Base-by-base conservation (phyloP, 805 yeast species). In the Yamadazyma sp. region DNA sequence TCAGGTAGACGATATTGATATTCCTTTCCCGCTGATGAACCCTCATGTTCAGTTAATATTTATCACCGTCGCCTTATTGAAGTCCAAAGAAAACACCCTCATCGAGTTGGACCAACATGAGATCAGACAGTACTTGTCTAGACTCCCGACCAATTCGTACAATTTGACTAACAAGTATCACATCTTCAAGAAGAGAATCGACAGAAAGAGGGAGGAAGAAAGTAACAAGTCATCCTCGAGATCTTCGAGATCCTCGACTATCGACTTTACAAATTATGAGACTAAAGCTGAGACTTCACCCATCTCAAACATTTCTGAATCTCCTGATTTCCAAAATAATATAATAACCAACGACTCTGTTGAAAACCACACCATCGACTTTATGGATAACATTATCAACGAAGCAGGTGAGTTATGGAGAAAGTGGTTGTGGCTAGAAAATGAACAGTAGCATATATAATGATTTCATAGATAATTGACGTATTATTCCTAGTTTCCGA, bases 371-470 rank as follows among this genome's bases (percentile, higher is more conserved):
- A 32, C 45, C 6, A 63, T 70, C 27, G 75, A 73, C 45, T 87
- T 84, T 47, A 82, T 87, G 55, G 89, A 84, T 52, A 82, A 81
- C 46, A 71, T 87, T 19, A 71, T 86, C 28, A 64, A 67, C 38
- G 90, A 82, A 55, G 90, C 95, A 2, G 95, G 95, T 21, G 95
- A 87, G 52, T 67, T 84, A 28, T 87, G 95, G 95, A 70, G 96
- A 46, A 82, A 80, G 50, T 85, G 91, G 86, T 62, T 84, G 26
- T 85, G 69, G 69, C 47, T 57, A 46, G 73, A 67, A 42, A 57
- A 26, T 17, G 37, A 40, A 15, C 28, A 20, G 36, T 24, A 33
- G 36, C 19, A 25, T 33, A 22, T 24, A 11, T 33, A 23, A 32
- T 22, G 35, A 32, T 20, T 32, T 16, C 24, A 35, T 35, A 35